phyloP scores from a whole-genome alignment of 169 alveolate species.

The Eimeria brunetti region DNA sequence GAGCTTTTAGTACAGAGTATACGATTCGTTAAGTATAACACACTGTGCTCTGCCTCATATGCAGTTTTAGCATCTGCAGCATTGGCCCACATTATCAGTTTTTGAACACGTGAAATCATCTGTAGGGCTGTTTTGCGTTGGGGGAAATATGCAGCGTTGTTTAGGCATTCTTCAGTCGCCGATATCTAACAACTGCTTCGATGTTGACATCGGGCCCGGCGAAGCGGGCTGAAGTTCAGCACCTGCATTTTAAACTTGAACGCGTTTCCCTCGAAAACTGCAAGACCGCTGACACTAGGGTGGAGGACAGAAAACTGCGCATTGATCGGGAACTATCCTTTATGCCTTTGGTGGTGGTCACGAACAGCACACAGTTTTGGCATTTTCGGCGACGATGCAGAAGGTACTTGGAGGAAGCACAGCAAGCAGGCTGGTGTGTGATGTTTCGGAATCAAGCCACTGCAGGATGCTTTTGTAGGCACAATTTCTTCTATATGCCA shows the following conservation, averaged over 20 bases:
- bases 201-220: background rate
- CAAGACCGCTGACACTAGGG: too few species aligned
- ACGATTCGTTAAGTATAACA: background rate
- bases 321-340: background rate
- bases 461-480: background rate
- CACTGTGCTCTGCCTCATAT: background rate
- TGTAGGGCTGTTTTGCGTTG: too few species aligned
- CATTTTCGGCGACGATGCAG: background rate
- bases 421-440: background rate
- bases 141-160: too few species aligned
- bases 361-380: background rate
- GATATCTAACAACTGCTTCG: background rate
- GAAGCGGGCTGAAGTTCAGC: background rate
- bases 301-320: background rate
- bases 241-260: background rate
- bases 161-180: background rate
- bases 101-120: background rate
- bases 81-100: background rate
- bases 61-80: background rate
- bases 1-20: background rate
- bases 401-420: background rate
- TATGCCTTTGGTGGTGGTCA: background rate
- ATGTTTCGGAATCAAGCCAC: background rate
- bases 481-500: background rate
- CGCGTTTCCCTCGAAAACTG: background rate